phyloP scores from a whole-genome alignment of 192 early-diverging fungal species.

The Mortierella hygrophila region DNA sequence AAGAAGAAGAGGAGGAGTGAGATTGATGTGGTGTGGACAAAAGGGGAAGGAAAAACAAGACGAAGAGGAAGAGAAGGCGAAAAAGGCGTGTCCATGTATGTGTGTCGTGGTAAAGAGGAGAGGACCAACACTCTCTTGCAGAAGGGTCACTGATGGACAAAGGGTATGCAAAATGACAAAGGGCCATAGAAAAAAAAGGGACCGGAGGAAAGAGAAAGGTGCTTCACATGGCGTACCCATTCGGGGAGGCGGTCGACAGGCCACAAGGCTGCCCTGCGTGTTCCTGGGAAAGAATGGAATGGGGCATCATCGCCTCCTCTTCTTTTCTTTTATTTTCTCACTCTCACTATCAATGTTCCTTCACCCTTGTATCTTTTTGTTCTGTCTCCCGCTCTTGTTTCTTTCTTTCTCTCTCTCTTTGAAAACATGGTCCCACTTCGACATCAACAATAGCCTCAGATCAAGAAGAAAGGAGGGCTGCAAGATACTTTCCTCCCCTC shows the following conservation, averaged over 20 bases:
- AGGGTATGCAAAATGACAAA: background rate
- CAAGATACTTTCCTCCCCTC: background rate
- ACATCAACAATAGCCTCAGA: background rate
- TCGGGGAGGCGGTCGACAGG: too few species aligned
- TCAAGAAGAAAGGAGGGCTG: slow-evolving; percentile 3
- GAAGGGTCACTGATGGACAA: background rate
- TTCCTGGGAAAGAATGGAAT: slow-evolving; percentile 53
- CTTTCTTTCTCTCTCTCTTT: background rate
- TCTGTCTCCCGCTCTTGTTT: background rate
- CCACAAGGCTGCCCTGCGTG: background rate
- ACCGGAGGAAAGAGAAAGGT: slow-evolving; percentile 14
- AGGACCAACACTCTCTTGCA: background rate
- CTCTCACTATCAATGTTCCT: too few species aligned
- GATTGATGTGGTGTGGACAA: background rate
- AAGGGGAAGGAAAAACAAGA: background rate
- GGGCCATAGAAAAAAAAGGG: background rate
- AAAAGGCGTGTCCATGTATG: background rate
- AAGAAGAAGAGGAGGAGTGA: background rate
- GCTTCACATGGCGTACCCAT: background rate
- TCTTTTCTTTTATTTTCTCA: background rate
- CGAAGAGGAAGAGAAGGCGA: background rate
- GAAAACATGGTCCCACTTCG: background rate
- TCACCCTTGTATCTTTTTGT: background rate
- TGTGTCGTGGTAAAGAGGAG: background rate
- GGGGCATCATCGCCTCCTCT: background rate